These are phyloP conservation scores for Spathaspora girioi DNA, from an alignment of 805 yeast genomes.

Conservation along the genomic window DNA sequence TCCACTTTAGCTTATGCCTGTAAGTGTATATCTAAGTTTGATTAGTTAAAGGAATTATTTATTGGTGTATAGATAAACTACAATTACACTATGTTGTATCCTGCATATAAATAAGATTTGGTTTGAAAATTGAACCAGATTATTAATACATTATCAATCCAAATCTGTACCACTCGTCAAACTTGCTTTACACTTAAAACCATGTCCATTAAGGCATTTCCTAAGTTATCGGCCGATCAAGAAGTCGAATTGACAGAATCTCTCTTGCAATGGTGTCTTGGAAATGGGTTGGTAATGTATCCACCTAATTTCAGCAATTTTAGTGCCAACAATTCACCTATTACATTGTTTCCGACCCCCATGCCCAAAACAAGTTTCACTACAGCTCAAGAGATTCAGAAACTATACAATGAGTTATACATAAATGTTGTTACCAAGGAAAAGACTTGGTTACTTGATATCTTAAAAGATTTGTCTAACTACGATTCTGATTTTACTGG, in stretches of 20 bases:
- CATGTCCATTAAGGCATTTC: constrained; percentile 25
- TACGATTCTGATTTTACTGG: constrained; percentile 82
- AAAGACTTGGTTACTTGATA: constrained; percentile 57
- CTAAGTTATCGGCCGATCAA: constrained; percentile 24
- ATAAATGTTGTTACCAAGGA: constrained; percentile 56
- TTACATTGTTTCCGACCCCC: constrained; percentile 89
- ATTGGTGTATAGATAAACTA: too few relatives aligned
- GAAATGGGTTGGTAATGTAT: constrained; percentile 81
- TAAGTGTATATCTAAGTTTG: too few relatives aligned
- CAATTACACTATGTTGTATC: not conserved
- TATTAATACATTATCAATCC: not conserved
- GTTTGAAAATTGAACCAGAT: not conserved
- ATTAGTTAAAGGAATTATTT: too few relatives aligned
- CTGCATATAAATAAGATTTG: not conserved
- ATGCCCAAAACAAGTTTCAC: constrained; percentile 67
- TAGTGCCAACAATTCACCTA: constrained; percentile 69
- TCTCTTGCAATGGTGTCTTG: constrained; percentile 70
- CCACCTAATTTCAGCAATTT: constrained; percentile 51
- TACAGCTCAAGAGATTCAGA: constrained; percentile 64
- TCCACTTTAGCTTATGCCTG: not conserved
- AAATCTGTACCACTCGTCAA: not conserved
- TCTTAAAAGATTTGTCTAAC: constrained; percentile 50
- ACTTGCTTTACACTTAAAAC: not conserved
- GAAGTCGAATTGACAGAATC: constrained; percentile 37
- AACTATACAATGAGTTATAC: constrained; percentile 69